A percentile compares a stretch with the other conserved stretches of the same genome.
Conservation (phyloP, 331 rosid genomes). For the Spiraea crenata region DNA sequence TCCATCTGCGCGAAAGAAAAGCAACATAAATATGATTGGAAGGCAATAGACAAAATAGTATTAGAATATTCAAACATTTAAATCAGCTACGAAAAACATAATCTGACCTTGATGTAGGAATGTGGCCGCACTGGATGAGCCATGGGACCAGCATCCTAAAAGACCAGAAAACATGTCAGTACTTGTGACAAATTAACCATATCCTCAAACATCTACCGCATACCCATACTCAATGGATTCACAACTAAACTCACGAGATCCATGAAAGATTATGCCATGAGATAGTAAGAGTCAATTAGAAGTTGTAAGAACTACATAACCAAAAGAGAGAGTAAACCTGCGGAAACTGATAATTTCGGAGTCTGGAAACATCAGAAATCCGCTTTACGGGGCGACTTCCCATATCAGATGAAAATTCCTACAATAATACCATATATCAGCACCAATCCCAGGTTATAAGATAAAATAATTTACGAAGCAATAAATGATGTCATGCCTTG, state of each 20-base stretch:
- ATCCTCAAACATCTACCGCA: not conserved
- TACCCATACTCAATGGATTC: not conserved
- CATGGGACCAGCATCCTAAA: constrained; percentile 98
- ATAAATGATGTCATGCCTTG: constrained; percentile 13
- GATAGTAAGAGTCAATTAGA: not conserved
- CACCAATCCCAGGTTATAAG: not conserved
- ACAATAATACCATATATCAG: constrained; percentile 18
- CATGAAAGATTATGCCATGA: not conserved
- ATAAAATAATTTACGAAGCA: constrained; percentile 11
- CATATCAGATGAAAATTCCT: constrained; percentile 99
- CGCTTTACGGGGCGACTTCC: constrained; percentile 94
- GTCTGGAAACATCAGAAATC: constrained; percentile 82
- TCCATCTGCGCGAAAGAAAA: constrained; percentile 75
- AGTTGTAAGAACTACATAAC: not conserved
- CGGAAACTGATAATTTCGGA: constrained; percentile 90
- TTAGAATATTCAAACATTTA: constrained; percentile 5
- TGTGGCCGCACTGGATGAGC: constrained; percentile 99
- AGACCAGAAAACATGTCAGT: constrained; percentile 31
- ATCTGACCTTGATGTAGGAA: constrained; percentile 91
- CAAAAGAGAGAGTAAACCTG: constrained; percentile 49
- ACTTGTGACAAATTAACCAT: constrained; percentile 10
- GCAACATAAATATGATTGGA: constrained; percentile 26
- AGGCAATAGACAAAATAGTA: constrained; percentile 19
- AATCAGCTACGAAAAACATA: not conserved
- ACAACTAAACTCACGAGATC: not conserved